These are phyloP conservation scores for Perilla frutescens DNA, from an alignment of 257 asterid genomes.

Conservation along the genomic window DNA sequence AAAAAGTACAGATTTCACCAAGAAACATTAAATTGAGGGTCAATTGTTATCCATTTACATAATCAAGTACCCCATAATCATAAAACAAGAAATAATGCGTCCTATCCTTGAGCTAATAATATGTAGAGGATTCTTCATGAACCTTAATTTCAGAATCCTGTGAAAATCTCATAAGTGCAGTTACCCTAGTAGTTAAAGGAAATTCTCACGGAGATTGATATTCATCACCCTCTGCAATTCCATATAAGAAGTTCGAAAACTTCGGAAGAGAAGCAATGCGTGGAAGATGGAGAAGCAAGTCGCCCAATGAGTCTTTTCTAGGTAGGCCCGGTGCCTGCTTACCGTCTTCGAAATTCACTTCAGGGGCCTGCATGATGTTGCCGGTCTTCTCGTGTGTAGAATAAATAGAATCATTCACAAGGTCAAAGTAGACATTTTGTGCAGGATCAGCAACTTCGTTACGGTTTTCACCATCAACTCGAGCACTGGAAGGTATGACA, in stretches of 20 bases:
- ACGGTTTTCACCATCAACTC: constrained; percentile 42
- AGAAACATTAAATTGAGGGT: constrained; percentile 16
- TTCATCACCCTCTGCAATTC: constrained; percentile 64
- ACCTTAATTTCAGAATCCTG: constrained; percentile 58
- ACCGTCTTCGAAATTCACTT: constrained; percentile 36
- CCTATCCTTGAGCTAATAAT: constrained; percentile 34
- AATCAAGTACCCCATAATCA: background rate
- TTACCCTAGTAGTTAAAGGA: background rate
- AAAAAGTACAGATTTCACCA: background rate
- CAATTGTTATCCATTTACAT: constrained; percentile 16
- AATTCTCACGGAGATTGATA: constrained; percentile 31
- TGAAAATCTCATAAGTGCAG: constrained; percentile 12
- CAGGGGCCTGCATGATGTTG: constrained; percentile 27
- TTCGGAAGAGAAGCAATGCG: constrained; percentile 70
- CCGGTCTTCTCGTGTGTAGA: constrained; percentile 29
- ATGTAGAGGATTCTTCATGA: constrained; percentile 51
- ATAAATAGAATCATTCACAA: constrained; percentile 32
- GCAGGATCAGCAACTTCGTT: constrained; percentile 39
- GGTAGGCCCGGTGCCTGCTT: constrained; percentile 48
- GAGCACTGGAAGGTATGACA: constrained; percentile 39
- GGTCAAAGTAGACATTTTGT: constrained; percentile 35
- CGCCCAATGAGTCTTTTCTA: constrained; percentile 71
- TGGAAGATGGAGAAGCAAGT: constrained; percentile 73
- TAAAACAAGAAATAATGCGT: background rate
- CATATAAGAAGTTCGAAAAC: constrained; percentile 50